Evolutionary conservation across 2,329 filamentous ascomycete genomes (phyloP), one percentile per base, ranked within the genome.

Genomic region (Ophiostoma ips): DNA sequence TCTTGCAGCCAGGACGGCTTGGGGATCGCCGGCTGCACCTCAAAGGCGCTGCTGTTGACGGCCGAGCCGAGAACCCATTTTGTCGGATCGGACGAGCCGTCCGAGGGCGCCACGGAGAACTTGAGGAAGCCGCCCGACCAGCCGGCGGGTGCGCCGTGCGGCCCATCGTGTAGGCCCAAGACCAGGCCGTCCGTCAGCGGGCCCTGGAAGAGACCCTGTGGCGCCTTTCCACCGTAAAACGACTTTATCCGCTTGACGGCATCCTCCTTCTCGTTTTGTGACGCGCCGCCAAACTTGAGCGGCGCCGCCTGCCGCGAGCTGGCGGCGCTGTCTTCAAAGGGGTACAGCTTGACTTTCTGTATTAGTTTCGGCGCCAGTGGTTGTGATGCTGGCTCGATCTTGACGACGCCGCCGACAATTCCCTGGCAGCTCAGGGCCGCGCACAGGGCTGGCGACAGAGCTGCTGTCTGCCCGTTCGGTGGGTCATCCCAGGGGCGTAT

Each of bases 101-200:
- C 52, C 3, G 37, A 16, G 5, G 43, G 45, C 0, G 69, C 56
- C 5, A 49, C 28, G 38, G 92, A 83, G 58, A 95, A 87, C 59
- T 81, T 82, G 48, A 95, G 60, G 24, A 95, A 76, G 1, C 87
- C 90, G 2, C 92, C 92, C 55, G 88, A 80, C 80, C 90, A 95
- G 5, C 50, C 49, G 2, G 47, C n/a, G 13, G 40, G 35, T 2
- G 46, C 38, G 15, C 36, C 5, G 69, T 67, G 72, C n/a, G 74
- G 68, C 19, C 68, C 78, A 52, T 73, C 71, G 50, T 72, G 73
- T 34, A 72, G 58, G 0, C 71, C 80, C 18, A 98, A 66, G 13
- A 95, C 66, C 67, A 90, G 84, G 2, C 90, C 89, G 63, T 98
- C 87, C 0, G 89, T 95, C 47, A 98, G 63, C 5, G 92, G 88